phyloP scores from a whole-genome alignment of 1,284 basidiomycete species.

The Puccinia horiana region DNA sequence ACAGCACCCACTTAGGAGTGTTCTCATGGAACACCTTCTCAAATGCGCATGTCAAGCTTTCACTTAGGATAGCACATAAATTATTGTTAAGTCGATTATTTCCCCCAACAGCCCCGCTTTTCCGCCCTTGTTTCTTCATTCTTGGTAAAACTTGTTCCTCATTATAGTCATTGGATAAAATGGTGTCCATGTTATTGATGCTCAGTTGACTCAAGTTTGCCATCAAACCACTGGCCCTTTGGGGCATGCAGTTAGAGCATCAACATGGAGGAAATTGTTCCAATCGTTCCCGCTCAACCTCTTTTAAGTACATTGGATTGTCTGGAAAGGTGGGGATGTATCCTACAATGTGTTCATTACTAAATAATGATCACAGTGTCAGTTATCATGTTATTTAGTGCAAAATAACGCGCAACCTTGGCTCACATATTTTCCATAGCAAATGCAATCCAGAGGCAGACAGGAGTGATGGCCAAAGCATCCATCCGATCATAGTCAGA shows the following conservation, averaged over 20 bases:
- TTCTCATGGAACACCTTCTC: no score
- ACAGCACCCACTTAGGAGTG: no score
- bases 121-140: background rate
- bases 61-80: no score
- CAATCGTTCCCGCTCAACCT: background rate
- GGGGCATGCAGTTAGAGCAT: constrained; percentile 7
- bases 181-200: background rate
- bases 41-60: no score
- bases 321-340: background rate
- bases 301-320: background rate
- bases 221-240: background rate
- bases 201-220: background rate
- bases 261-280: background rate
- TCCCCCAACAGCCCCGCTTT: no score
- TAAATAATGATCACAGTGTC: no score
- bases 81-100: no score
- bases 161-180: background rate
- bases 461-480: background rate
- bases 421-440: background rate
- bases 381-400: no score
- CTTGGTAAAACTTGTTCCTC: background rate
- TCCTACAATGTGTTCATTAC: background rate
- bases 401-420: background rate
- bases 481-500: background rate
- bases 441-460: background rate